phyloP scores from a whole-genome alignment of 306 rosid species.

The Echinosophora koreensis region DNA sequence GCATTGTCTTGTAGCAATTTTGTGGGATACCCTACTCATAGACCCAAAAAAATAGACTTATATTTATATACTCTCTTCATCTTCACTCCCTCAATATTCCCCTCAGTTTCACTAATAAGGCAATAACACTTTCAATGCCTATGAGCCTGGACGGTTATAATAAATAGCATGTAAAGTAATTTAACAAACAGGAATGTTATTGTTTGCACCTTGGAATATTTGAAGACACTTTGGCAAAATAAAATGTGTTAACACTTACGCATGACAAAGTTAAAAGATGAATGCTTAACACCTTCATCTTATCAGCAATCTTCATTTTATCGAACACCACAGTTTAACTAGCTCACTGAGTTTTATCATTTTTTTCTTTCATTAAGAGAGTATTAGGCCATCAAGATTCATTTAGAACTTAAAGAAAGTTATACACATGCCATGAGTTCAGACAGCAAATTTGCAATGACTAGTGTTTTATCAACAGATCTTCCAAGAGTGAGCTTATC shows the following conservation, averaged over 20 bases:
- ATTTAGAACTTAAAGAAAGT: conserved; percentile 4
- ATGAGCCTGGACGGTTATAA: too few species aligned
- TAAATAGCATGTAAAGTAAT: too few species aligned
- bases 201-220: too few species aligned
- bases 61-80: too few species aligned
- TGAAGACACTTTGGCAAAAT: too few species aligned
- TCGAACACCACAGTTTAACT: background rate
- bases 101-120: too few species aligned
- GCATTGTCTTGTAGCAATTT: too few species aligned
- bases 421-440: conserved; percentile 31
- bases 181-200: too few species aligned
- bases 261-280: conserved; percentile 10
- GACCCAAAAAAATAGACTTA: too few species aligned
- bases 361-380: background rate
- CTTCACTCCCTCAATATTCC: too few species aligned
- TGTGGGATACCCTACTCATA: too few species aligned
- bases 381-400: conserved; percentile 7
- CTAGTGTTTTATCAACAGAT: conserved; percentile 54
- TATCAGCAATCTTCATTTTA: conserved; percentile 4
- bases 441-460: conserved; percentile 35
- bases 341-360: conserved; percentile 12
- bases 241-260: background rate
- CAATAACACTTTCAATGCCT: too few species aligned
- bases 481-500: conserved; percentile 60
- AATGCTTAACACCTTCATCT: background rate